Evolutionary conservation across 2,329 filamentous ascomycete species (phyloP).

Genomic region (Sclerotinia glacialis): DNA sequence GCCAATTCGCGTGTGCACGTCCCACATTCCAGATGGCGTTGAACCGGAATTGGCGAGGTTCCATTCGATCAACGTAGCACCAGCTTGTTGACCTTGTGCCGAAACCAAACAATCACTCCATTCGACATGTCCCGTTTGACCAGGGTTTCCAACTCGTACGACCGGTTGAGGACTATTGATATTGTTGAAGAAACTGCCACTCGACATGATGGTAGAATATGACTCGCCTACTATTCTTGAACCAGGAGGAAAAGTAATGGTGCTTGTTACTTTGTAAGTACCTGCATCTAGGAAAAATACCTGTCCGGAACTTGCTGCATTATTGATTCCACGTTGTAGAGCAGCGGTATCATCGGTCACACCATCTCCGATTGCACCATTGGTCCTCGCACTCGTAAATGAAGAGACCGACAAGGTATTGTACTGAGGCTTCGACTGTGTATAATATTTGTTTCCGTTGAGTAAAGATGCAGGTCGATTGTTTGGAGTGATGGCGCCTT

Average conservation of each 20-base stretch:
- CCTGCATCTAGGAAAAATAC: slow-evolving; percentile 58
- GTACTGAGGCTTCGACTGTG: slow-evolving; percentile 55
- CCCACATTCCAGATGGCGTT: slow-evolving; percentile 56
- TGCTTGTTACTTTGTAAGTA: slow-evolving; percentile 51
- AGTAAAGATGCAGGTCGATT: slow-evolving; percentile 17
- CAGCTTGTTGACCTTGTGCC: slow-evolving; percentile 58
- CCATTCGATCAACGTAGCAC: slow-evolving; percentile 63
- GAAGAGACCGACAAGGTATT: slow-evolving; percentile 40
- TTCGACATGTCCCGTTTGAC: slow-evolving; percentile 58
- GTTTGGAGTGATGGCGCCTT: slow-evolving; percentile 43
- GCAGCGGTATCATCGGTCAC: slow-evolving; percentile 58
- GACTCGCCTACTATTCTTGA: slow-evolving; percentile 43
- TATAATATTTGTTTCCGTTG: slow-evolving; percentile 40
- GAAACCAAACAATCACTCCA: slow-evolving; percentile 60
- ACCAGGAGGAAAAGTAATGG: slow-evolving; percentile 48
- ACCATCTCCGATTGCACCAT: slow-evolving; percentile 51
- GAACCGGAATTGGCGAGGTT: slow-evolving; percentile 52
- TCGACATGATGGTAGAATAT: slow-evolving; percentile 44
- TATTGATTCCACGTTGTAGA: slow-evolving; percentile 54
- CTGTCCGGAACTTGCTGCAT: slow-evolving; percentile 47
- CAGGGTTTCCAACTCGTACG: slow-evolving; percentile 53
- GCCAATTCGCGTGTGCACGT: slow-evolving; percentile 39
- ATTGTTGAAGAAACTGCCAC: slow-evolving; percentile 47
- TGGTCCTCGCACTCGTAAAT: slow-evolving; percentile 46
- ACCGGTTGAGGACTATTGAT: slow-evolving; percentile 47